Percentiles rank a stretch among this genome's conserved stretches.
Evolutionary conservation across 2,329 filamentous ascomycete genomes (phyloP).

Genomic region (Ilyonectria sp.): DNA sequence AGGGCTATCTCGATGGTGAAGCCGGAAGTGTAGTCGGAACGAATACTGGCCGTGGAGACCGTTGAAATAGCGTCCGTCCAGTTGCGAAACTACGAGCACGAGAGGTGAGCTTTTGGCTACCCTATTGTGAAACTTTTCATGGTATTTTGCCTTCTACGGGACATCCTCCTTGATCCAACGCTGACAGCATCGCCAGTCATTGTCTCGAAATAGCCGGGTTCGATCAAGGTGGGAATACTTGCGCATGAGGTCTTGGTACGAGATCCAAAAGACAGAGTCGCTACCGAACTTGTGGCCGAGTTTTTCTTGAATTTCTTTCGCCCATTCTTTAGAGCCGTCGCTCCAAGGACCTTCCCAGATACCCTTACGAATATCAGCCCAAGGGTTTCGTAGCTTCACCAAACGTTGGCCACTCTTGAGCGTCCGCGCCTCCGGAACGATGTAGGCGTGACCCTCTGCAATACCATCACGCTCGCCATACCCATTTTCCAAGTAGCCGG

Average conservation of each 20-base stretch:
- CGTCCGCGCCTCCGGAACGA: no score
- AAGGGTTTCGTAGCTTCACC: no score
- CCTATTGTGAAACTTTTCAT: slow-evolving; percentile 71
- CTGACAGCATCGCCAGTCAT: slow-evolving; percentile 68
- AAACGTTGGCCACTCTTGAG: no score
- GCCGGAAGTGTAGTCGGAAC: no score
- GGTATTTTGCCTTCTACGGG: slow-evolving; percentile 72
- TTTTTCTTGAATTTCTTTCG: slow-evolving; percentile 67
- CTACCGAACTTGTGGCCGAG: slow-evolving; percentile 70
- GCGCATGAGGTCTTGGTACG: slow-evolving; percentile 67
- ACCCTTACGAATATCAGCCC: slow-evolving; percentile 57
- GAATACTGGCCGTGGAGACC: no score
- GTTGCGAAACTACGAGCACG: slow-evolving; percentile 48
- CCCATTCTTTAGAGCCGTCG: slow-evolving; percentile 73
- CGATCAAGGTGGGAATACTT: slow-evolving; percentile 73
- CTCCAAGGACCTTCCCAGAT: slow-evolving; percentile 71
- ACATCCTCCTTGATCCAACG: slow-evolving; percentile 73
- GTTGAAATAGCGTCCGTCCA: no score
- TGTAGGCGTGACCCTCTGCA: no score
- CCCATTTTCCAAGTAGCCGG: no score
- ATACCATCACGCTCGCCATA: no score
- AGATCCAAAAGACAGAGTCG: slow-evolving; percentile 74
- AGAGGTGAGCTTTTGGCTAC: slow-evolving; percentile 68
- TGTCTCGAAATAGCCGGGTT: slow-evolving; percentile 70
- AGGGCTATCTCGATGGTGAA: no score